Percentiles rank a stretch among this genome's conserved stretches.
These are phyloP conservation scores for Exutisphaerella laricina DNA, from an alignment of 2,329 filamentous ascomycete genomes.

Conservation along the genomic window DNA sequence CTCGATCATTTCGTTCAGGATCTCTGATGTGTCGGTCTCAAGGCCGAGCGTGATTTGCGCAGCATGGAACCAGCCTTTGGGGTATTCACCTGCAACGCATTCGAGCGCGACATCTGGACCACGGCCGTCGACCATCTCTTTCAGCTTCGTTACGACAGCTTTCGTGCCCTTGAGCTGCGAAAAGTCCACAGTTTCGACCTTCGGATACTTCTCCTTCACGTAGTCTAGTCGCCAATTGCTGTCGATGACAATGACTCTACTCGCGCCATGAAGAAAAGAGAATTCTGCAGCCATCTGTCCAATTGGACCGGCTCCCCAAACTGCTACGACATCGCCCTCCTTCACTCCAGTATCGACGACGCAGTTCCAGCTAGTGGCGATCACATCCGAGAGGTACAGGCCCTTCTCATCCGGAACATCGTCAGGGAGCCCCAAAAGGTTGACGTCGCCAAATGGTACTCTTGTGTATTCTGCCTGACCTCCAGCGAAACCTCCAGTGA, in stretches of 20 bases:
- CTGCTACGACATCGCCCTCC: conserved; percentile 67
- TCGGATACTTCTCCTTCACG: conserved; percentile 58
- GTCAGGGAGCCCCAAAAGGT: conserved; percentile 72
- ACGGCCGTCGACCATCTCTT: conserved; percentile 62
- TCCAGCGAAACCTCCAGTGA: conserved; percentile 81
- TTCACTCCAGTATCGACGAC: conserved; percentile 82
- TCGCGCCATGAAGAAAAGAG: conserved; percentile 65
- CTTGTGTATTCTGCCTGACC: conserved; percentile 84
- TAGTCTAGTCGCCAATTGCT: conserved; percentile 65
- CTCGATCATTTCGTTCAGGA: conserved; percentile 73
- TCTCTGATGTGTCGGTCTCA: conserved; percentile 80
- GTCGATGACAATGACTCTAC: conserved; percentile 73
- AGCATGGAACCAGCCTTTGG: conserved; percentile 57
- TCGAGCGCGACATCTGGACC: conserved; percentile 73
- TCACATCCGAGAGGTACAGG: conserved; percentile 74
- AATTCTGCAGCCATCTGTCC: conserved; percentile 71
- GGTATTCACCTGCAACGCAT: conserved; percentile 58
- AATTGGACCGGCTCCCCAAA: conserved; percentile 84
- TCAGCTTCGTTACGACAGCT: conserved; percentile 65
- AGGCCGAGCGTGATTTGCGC: conserved; percentile 58
- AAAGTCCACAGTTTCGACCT: conserved; percentile 66
- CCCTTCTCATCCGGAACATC: conserved; percentile 79
- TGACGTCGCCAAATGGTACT: conserved; percentile 74
- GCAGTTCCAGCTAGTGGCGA: conserved; percentile 72
- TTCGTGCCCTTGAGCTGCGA: conserved; percentile 52